Percentiles rank a stretch among this genome's conserved stretches.
phyloP scores from a whole-genome alignment of 495 filamentous ascomycete species.

The Tetracladium setigerum region DNA sequence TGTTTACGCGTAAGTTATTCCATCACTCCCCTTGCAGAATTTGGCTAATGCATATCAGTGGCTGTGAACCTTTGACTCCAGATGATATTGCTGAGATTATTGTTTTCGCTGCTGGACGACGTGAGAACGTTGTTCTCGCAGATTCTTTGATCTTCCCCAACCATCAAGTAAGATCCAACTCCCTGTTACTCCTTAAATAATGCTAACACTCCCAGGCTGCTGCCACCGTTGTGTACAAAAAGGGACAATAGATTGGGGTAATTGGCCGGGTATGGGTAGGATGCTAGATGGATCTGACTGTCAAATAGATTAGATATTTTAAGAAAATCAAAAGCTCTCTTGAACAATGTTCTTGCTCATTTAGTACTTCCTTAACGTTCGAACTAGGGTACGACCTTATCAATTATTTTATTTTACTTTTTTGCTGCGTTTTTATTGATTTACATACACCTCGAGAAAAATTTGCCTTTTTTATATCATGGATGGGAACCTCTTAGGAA shows the following conservation, averaged over 20 bases:
- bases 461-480: too few relatives aligned
- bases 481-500: too few relatives aligned
- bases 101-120: conserved; percentile 80
- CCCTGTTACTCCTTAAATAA: neutral
- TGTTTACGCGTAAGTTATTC: conserved; percentile 74
- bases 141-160: conserved; percentile 88
- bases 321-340: neutral
- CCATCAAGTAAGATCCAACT: conserved; percentile 62
- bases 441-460: too few relatives aligned
- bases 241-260: conserved; percentile 27
- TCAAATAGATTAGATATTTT: neutral
- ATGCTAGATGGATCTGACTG: conserved; percentile 13
- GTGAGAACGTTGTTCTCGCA: conserved; percentile 92
- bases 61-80: conserved; percentile 83
- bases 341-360: neutral
- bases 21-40: neutral
- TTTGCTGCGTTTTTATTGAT: too few relatives aligned
- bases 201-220: conserved; percentile 17
- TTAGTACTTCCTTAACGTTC: conserved; percentile 12
- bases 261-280: conserved; percentile 30
- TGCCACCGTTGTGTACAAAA: conserved; percentile 48
- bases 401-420: neutral
- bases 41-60: conserved; percentile 39
- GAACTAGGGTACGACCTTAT: conserved; percentile 19
- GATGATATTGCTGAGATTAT: conserved; percentile 94